phyloP scores from a whole-genome alignment of 2,329 filamentous ascomycete species.

The Nothopassalora personata region DNA sequence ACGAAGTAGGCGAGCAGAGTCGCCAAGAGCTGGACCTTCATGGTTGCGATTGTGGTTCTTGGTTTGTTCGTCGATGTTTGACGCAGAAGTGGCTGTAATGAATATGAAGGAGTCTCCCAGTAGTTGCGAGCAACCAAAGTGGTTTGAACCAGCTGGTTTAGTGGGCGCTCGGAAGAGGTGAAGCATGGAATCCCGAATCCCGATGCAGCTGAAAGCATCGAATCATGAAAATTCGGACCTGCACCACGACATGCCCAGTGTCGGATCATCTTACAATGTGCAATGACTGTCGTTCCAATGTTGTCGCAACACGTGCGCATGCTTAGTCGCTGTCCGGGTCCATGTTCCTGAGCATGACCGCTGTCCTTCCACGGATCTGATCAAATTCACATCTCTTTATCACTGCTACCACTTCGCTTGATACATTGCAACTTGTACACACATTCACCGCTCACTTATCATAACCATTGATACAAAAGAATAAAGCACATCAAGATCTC shows the following conservation, averaged over 20 bases:
- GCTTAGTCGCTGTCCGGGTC: not conserved
- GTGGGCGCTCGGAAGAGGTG: not conserved
- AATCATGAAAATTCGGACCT: not conserved
- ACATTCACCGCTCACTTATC: not conserved
- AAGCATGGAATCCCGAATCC: slow-evolving; percentile 1
- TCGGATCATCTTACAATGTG: not conserved
- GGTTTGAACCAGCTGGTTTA: not conserved
- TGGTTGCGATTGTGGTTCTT: not conserved
- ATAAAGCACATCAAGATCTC: slow-evolving; percentile 15
- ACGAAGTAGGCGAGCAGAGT: not conserved
- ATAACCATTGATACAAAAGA: not conserved
- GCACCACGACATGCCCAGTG: not conserved
- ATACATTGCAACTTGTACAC: not conserved
- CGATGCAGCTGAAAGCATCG: not conserved
- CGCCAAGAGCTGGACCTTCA: not conserved
- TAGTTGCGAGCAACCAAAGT: not conserved
- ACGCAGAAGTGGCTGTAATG: not conserved
- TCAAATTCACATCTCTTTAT: not conserved
- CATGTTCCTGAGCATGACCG: not conserved
- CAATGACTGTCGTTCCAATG: not conserved
- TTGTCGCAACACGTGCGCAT: not conserved
- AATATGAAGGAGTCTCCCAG: not conserved
- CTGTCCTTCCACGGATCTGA: not conserved
- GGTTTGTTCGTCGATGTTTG: not conserved
- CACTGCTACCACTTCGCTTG: not conserved